Base-by-base conservation (phyloP, 441 rosid genomes). In the California macrophylla region DNA sequence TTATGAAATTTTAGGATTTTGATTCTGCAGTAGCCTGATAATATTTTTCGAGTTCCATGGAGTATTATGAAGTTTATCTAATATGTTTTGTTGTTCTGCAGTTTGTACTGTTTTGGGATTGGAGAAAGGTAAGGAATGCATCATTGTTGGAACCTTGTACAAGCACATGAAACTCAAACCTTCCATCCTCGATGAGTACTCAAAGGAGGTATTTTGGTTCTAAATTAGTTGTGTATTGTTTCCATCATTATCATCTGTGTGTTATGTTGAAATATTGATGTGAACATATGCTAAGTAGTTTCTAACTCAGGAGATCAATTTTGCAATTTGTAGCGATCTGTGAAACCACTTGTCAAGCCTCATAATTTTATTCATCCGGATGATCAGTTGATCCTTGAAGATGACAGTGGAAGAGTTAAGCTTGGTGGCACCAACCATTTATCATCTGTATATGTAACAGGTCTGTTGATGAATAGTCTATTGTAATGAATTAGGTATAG, bases 141-240 rank as follows among this genome's bases (percentile, higher is more conserved):
- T 93, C 38, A 72, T 93, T 71, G 88, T 93, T 9, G 98, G 98
- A 47, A 93, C 98, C 42, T 73, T 93, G 72, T 93, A 82, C 85
- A 93, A 93, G 83, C 89, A 91, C 70, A 94, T 94, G 99, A 87
- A 92, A 80, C 98, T 94, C 71, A 94, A 94, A 73, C 97, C 98
- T 75, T 85, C 88, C 62, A 84, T 94, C 76, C 98, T 94, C 71
- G 97, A 92, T 76, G 99, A 92, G 82, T 94, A 94, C 75, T 87
- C 99, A 36, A 94, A 88, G 82, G 92, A 92, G 96, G 97, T 91
- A 76, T 47, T 52, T 38, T 42, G 72, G 69, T 69, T 13, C 15
- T 52, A 66, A 30, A 29, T 67, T 72, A 20, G 23, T 61, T 54
- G 67, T 50, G 21, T 20, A 16, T 25, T 40, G 6, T 2, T 30